Evolutionary conservation across 2,329 filamentous ascomycete species (phyloP), one percentile per base, ranked within the genome.

Genomic region (Hymenoscyphus albidus): DNA sequence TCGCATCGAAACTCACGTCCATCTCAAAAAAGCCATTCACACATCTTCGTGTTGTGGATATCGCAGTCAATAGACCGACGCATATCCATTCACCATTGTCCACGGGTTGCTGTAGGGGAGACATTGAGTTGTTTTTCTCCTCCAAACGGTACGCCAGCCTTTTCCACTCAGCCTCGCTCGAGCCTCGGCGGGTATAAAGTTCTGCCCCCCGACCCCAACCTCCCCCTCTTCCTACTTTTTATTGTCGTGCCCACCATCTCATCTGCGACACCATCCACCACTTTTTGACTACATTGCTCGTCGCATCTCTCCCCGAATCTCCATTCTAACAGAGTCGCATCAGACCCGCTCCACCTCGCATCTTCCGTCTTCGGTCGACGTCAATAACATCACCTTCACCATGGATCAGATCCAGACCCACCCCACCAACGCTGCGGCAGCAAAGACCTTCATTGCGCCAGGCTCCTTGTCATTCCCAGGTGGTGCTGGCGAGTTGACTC

Each of bases 51-150:
- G 62, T 69, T 63, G 55, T 65, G 65, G 68, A 65, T 64, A 65
- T 62, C 67, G 67, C 3, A 69, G 69, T 70, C 55, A 62, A 40
- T 18, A 62, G 35, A 48, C 18, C 44, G 51, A 65, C 35, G 35
- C 35, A 67, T 64, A 67, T 68, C 69, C 35, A 58, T 38, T 39
- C 66, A 54, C 62, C 32, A 69, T 61, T 62, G 58, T 66, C 61
- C 72, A 72, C 72, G 73, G 72, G 78, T 78, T 76, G 78, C 78
- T 81, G 82, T 82, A 82, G 92, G 92, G 91, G 93, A 96, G 90
- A 93, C 93, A 96, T 97, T 97, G 80, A 89, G 78, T 97, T 96
- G 93, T 96, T 92, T 82, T 91, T 96, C 93, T 96, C 92, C 90
- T 86, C 80, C 85, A 84, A 85, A 83, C 81, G 84, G 86, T 88